A percentile compares a stretch with the other conserved stretches of the same genome.
phyloP scores from a whole-genome alignment of 2,329 filamentous ascomycete species.

The Epichloe bromicola region DNA sequence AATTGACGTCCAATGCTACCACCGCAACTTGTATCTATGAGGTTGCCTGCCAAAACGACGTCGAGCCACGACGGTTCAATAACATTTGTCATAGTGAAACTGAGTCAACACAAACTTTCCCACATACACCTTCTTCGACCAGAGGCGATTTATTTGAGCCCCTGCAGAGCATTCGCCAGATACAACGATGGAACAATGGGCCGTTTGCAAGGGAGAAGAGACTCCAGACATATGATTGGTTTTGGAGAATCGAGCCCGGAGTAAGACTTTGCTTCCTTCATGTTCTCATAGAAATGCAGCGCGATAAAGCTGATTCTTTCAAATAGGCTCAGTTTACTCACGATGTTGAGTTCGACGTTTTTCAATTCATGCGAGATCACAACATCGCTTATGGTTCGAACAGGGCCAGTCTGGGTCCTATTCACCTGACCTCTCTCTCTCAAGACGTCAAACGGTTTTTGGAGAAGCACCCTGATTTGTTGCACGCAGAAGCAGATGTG shows the following conservation, averaged over 20 bases:
- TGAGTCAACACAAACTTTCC: background rate
- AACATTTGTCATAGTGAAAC: background rate
- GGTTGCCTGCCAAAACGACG: conserved; percentile 61
- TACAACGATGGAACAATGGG: conserved; percentile 74
- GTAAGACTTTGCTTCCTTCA: conserved; percentile 24
- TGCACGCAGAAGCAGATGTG: conserved; percentile 35
- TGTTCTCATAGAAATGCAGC: background rate
- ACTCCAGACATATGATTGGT: conserved; percentile 47
- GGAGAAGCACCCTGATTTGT: conserved; percentile 27
- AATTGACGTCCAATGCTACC: conserved; percentile 52
- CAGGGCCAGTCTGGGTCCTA: conserved; percentile 33
- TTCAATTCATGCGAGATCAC: conserved; percentile 73
- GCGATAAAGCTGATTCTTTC: background rate
- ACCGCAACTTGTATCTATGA: conserved; percentile 61
- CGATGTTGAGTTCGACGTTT: conserved; percentile 69
- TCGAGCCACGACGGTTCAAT: conserved; percentile 30
- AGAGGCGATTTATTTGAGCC: conserved; percentile 39
- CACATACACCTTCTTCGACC: conserved; percentile 1
- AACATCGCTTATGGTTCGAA: conserved; percentile 66
- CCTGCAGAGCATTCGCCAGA: conserved; percentile 54
- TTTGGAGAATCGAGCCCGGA: conserved; percentile 48
- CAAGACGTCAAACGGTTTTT: conserved; percentile 32
- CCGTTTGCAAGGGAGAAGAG: conserved; percentile 70
- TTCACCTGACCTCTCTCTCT: conserved; percentile 30
- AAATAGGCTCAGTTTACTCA: conserved; percentile 39